Evolutionary conservation across 148 eudicot genomes (phyloP).

Genomic region (Rhododendron henanense): DNA sequence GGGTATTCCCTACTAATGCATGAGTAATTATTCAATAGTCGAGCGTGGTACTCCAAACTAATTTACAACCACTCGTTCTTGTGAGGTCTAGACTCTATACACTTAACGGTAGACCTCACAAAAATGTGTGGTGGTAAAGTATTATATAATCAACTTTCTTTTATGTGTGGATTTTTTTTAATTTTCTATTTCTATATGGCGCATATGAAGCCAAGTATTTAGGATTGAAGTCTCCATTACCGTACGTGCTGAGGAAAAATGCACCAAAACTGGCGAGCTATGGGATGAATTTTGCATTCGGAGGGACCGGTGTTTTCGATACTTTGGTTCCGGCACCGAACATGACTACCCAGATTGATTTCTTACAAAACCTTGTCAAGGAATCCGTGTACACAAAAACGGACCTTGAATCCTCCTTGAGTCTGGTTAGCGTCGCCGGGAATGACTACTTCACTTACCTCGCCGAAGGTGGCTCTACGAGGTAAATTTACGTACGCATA

Average conservation of each 20-base stretch:
- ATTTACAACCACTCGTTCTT: no score
- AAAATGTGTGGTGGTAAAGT: no score
- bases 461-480: slow-evolving; percentile 37
- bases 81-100: no score
- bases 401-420: slow-evolving; percentile 43
- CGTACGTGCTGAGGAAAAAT: slow-evolving; percentile 34
- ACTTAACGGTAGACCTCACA: no score
- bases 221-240: slow-evolving; percentile 48
- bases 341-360: slow-evolving; percentile 76
- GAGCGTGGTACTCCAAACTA: no score
- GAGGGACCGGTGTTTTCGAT: slow-evolving; percentile 72
- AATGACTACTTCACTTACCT: slow-evolving; percentile 60
- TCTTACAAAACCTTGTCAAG: slow-evolving; percentile 37
- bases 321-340: slow-evolving; percentile 51
- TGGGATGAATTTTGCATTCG: slow-evolving; percentile 76
- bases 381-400: slow-evolving; percentile 23
- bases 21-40: no score
- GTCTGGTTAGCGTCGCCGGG: slow-evolving; percentile 54
- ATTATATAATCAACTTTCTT: no score
- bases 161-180: background rate
- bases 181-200: background rate
- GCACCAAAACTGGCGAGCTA: slow-evolving; percentile 8
- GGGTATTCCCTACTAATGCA: no score
- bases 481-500: slow-evolving; percentile 29
- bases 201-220: slow-evolving; percentile 41